Evolutionary conservation across 2,329 filamentous ascomycete species (phyloP), one percentile per base, ranked within the genome.

Genomic region (Aspergillus neotritici): DNA sequence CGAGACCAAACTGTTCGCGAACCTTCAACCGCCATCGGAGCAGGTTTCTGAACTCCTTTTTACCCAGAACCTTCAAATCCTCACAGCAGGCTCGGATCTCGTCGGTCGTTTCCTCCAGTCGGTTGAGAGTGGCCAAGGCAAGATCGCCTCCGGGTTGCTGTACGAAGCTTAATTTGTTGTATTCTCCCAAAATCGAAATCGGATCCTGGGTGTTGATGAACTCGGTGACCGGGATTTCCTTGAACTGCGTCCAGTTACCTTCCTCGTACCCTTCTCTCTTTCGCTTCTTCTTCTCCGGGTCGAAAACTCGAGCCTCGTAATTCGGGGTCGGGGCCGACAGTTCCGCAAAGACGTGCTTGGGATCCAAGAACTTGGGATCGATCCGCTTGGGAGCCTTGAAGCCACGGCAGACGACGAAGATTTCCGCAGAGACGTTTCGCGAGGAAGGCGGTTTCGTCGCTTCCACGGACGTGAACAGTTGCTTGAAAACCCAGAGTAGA

Each of bases 251-350:
- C 66, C 84, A 95, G 53, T 98, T 89, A 30, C 88, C 91, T 67
- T 98, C 93, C 54, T 97, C 91, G 54, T 98, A 98, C 75, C 93
- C 93, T 34, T 94, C 91, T 74, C 93, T 78, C 79, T 96, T 97
- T 46, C 93, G 77, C 80, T 96, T 98, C 77, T 97, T 98, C 62
- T 87, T 76, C 63, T 98, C 93, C 0, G 93, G 93, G 53, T 98
- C 96, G 75, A 91, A 98, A 2, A 98, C 93, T 65, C 94, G 95
- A 31, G 93, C 93, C 65, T 98, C 93, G 55, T 97, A 94, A 67
- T 97, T 98, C 1, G 89, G 88, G 0, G 84, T 85, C 2, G 86
- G 81, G 44, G 86, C 87, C 28, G 84, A 74, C n/a, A 96, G 73
- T 65, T 98, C 93, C 28, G 90, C 90, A 60, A 98, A 98, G 25